Evolutionary conservation across 371 early-diverging fungal genomes (phyloP).

Genomic region (Mucor plumbeus): DNA sequence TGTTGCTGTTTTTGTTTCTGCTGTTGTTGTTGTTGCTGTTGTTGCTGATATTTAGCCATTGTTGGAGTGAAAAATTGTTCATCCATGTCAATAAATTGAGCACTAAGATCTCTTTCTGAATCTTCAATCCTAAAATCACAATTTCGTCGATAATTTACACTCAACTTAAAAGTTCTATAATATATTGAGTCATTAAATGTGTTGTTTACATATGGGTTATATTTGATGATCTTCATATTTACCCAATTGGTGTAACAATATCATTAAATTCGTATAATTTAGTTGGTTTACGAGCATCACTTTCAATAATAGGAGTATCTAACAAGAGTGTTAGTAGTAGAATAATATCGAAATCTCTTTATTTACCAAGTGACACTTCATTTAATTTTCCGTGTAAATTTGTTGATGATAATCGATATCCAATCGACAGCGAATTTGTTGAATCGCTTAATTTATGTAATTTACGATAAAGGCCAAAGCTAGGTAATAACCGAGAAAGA

Average conservation of each 20-base stretch:
- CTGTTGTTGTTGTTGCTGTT: slow-evolving; percentile 18
- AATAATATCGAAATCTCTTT: too few relatives aligned
- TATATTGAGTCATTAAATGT: not conserved
- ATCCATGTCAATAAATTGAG: slow-evolving; percentile 48
- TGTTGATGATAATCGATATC: slow-evolving; percentile 66
- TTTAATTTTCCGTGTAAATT: slow-evolving; percentile 14
- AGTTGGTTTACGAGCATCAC: slow-evolving; percentile 57
- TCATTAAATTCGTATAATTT: slow-evolving; percentile 67
- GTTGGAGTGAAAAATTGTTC: slow-evolving; percentile 48
- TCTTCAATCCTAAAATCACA: slow-evolving; percentile 80
- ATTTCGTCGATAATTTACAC: slow-evolving; percentile 80
- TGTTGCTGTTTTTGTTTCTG: not conserved
- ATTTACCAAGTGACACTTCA: slow-evolving; percentile 69
- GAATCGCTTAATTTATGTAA: slow-evolving; percentile 43
- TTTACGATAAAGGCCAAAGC: slow-evolving; percentile 65
- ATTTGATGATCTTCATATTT: slow-evolving; percentile 14
- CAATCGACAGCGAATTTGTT: slow-evolving; percentile 56
- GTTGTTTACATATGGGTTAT: not conserved
- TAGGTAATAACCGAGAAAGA: slow-evolving; percentile 78
- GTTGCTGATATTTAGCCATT: slow-evolving; percentile 59
- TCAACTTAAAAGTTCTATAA: slow-evolving; percentile 70
- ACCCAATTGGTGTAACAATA: slow-evolving; percentile 79
- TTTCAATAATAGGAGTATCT: slow-evolving; percentile 57
- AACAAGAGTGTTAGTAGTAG: not conserved
- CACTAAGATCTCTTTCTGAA: slow-evolving; percentile 45